Conservation (phyloP, 129 eudicot genomes). For the Helianthus annuus region HanXRQr2.0-SUNRISE NC_035442.2:180713553-180714052, state of each 20-base stretch:
- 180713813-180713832: constrained; percentile 99
- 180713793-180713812: constrained; percentile 96
- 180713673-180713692: constrained; percentile 36
- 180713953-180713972: constrained; percentile 79
- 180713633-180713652: background rate
- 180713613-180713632: constrained; percentile 4
- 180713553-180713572: background rate
- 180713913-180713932: constrained; percentile 77
- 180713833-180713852: constrained; percentile 47
- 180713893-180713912: constrained; percentile 46
- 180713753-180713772: constrained; percentile 75
- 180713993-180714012: constrained; percentile 99
- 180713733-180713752: constrained; percentile 70
- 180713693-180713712: constrained; percentile 53
- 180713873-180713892: background rate
- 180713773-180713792: constrained; percentile 75
- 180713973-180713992: constrained; percentile 97
- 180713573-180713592: background rate
- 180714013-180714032: constrained; percentile 92
- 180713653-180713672: constrained; percentile 20
- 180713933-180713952: constrained; percentile 85
- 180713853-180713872: background rate
- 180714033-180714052: background rate
- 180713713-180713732: constrained; percentile 48
- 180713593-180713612: background rate